A percentile compares a stretch with the other conserved stretches of the same genome.
These are phyloP conservation scores for Pyricularia sp. DNA, from an alignment of 2,329 filamentous ascomycete species.

Conservation along the genomic window DNA sequence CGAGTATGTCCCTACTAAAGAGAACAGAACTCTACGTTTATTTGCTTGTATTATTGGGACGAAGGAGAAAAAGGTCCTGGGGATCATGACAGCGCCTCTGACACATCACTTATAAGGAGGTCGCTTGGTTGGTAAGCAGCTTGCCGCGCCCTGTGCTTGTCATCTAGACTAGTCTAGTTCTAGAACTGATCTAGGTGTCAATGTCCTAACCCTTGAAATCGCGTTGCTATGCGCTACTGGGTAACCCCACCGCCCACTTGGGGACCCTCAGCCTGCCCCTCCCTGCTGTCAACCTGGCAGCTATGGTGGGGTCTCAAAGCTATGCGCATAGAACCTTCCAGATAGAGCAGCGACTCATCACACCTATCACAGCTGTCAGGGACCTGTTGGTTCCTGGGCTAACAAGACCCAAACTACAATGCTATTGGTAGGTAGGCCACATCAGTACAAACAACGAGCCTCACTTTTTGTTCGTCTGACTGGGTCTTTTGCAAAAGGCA, in stretches of 20 bases:
- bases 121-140: neutral
- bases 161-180: too few species aligned
- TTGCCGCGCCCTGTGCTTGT: neutral
- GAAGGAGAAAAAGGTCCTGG: neutral
- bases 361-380: neutral
- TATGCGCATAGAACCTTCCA: neutral
- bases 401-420: neutral
- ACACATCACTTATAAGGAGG: neutral
- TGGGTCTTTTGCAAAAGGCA: neutral
- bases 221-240: neutral
- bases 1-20: neutral
- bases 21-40: neutral
- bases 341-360: neutral
- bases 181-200: too few species aligned
- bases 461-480: neutral
- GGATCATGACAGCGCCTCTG: neutral
- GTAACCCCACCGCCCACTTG: neutral
- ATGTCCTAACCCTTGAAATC: neutral
- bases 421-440: neutral
- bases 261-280: neutral
- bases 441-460: neutral
- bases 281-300: neutral
- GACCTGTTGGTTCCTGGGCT: slow-evolving; percentile 1
- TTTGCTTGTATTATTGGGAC: neutral
- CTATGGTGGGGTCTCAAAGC: neutral